Evolutionary conservation across 345 rosid species (phyloP).

Genomic region (Brassica juncea): DNA sequence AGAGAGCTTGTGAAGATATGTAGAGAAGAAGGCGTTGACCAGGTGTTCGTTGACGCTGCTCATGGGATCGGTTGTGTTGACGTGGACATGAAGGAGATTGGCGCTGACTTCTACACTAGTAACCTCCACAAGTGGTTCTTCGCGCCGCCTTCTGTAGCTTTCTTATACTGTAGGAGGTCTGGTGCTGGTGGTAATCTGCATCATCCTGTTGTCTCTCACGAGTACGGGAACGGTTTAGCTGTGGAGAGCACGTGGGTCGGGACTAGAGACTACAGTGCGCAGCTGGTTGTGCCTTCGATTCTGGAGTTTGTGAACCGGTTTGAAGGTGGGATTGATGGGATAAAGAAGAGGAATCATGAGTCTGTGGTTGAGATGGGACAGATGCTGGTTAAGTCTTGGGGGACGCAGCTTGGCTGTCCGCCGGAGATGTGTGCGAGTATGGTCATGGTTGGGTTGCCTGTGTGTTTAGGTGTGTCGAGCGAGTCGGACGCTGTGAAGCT

Average conservation of each 20-base stretch:
- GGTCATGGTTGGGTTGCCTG: slow-evolving; percentile 92
- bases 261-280: slow-evolving; percentile 88
- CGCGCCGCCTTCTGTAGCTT: slow-evolving; percentile 89
- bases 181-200: slow-evolving; percentile 49
- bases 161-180: slow-evolving; percentile 71
- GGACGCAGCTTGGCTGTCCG: slow-evolving; percentile 80
- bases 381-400: slow-evolving; percentile 85
- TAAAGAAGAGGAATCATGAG: slow-evolving; percentile 81
- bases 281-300: slow-evolving; percentile 75
- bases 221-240: slow-evolving; percentile 88
- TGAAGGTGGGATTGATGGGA: slow-evolving; percentile 80
- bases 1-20: slow-evolving; percentile 79
- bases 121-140: slow-evolving; percentile 95
- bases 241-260: slow-evolving; percentile 93
- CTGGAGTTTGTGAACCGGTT: slow-evolving; percentile 80
- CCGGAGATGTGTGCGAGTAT: slow-evolving; percentile 81
- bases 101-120: slow-evolving; percentile 88
- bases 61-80: slow-evolving; percentile 90
- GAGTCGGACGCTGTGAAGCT: slow-evolving; percentile 58
- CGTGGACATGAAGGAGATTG: slow-evolving; percentile 83
- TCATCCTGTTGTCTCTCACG: slow-evolving; percentile 92
- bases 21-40: slow-evolving; percentile 85
- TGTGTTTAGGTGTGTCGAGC: slow-evolving; percentile 55
- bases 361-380: slow-evolving; percentile 77
- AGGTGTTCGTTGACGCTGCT: slow-evolving; percentile 90